Evolutionary conservation across 768 basidiomycete species (phyloP).

Genomic region (Boletus pseudo-olivaceus): DNA sequence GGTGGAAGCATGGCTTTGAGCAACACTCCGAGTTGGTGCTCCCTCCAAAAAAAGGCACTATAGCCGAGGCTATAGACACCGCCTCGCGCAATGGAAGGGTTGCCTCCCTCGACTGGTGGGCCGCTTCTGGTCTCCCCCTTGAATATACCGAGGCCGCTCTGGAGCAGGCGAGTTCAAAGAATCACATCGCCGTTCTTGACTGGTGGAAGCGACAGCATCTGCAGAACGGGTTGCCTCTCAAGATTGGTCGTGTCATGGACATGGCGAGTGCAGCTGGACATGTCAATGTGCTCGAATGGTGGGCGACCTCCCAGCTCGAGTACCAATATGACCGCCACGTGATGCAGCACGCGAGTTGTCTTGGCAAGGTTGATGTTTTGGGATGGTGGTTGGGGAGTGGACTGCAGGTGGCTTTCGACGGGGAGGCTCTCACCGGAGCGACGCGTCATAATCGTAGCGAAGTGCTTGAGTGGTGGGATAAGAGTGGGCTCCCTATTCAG

Average conservation of each 20-base stretch:
- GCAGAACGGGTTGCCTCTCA: constrained; percentile 54
- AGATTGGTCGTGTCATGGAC: constrained; percentile 83
- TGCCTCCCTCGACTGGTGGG: constrained; percentile 79
- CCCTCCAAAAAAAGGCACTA: constrained; percentile 49
- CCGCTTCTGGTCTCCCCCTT: constrained; percentile 56
- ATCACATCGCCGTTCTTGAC: constrained; percentile 69
- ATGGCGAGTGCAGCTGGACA: constrained; percentile 78
- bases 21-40: constrained; percentile 59
- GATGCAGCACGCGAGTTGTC: constrained; percentile 73
- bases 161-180: constrained; percentile 75
- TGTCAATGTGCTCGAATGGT: constrained; percentile 79
- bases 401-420: constrained; percentile 74
- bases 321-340: constrained; percentile 76
- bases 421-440: constrained; percentile 74
- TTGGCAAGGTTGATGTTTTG: constrained; percentile 75
- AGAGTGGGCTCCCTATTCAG: constrained; percentile 71
- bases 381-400: constrained; percentile 84
- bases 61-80: constrained; percentile 71
- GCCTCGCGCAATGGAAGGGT: constrained; percentile 78
- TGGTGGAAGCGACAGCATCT: constrained; percentile 75
- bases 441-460: constrained; percentile 79
- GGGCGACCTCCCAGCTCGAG: constrained; percentile 74
- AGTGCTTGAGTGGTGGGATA: constrained; percentile 87
- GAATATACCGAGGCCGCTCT: constrained; percentile 80
- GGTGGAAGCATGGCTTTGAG: constrained; percentile 73